phyloP scores from a whole-genome alignment of 1,284 basidiomycete species.

The Singerocomus rubriflavus region DNA sequence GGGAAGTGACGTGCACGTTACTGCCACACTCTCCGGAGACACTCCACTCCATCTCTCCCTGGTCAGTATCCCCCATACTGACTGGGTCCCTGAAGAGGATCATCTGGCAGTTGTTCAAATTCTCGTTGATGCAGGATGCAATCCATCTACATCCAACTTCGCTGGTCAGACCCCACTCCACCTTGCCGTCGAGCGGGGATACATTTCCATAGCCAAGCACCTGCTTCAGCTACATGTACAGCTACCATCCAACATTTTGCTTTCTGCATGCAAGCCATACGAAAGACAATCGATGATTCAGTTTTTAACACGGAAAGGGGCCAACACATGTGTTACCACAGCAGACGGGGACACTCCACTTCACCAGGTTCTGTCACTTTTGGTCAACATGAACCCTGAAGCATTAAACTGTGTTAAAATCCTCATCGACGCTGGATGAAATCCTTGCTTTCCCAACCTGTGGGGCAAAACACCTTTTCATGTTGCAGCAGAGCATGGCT shows the following conservation, averaged over 20 bases:
- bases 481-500: neutral
- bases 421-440: conserved; percentile 2
- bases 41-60: conserved; percentile 5
- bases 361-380: neutral
- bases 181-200: neutral
- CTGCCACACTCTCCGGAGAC: neutral
- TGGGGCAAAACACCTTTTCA: neutral
- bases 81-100: neutral
- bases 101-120: neutral
- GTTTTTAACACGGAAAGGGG: neutral
- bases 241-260: conserved; percentile 7
- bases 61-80: too few species aligned
- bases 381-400: fast-evolving
- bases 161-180: conserved; percentile 6
- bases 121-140: conserved; percentile 8
- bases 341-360: conserved; percentile 4
- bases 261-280: neutral
- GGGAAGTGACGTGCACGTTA: neutral
- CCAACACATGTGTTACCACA: neutral
- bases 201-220: neutral
- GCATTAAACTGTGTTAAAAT: neutral
- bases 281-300: neutral
- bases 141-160: neutral
- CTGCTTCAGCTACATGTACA: neutral
- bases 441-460: neutral